These are phyloP conservation scores for Penicillium sp. DNA, from an alignment of 2,329 filamentous ascomycete species.

Conservation along the genomic window DNA sequence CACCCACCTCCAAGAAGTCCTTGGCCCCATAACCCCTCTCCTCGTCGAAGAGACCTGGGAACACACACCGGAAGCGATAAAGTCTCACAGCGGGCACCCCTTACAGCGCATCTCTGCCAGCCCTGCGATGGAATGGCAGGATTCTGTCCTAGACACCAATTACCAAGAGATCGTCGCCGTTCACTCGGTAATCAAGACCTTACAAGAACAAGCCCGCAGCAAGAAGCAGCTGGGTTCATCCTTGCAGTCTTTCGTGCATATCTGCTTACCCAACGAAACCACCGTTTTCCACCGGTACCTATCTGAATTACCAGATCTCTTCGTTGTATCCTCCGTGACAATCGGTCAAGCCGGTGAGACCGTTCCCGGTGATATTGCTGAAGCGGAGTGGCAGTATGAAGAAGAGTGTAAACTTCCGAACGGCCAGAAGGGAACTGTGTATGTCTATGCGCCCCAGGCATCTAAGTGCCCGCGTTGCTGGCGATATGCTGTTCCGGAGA, in stretches of 20 bases:
- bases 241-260: conserved; percentile 72
- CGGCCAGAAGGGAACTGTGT: conserved; percentile 38
- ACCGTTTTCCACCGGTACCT: conserved; percentile 36
- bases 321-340: conserved; percentile 70
- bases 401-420: conserved; percentile 44
- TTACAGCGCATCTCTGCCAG: conserved; percentile 43
- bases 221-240: conserved; percentile 78
- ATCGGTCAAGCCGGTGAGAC: conserved; percentile 46
- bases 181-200: conserved; percentile 71
- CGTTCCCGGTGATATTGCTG: conserved; percentile 29
- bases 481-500: conserved; percentile 71
- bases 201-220: conserved; percentile 72
- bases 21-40: conserved; percentile 79
- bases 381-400: conserved; percentile 49
- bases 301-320: conserved; percentile 64
- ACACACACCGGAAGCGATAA: conserved; percentile 70
- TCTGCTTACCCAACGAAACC: conserved; percentile 30
- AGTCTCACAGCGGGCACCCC: conserved; percentile 52
- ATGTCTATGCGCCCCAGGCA: conserved; percentile 53
- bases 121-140: conserved; percentile 40
- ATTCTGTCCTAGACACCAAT: conserved; percentile 54
- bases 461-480: conserved; percentile 88
- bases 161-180: conserved; percentile 52
- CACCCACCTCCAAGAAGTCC: conserved; percentile 73
- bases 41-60: conserved; percentile 90